Evolutionary conservation across 352 stramenopile species (phyloP).

Genomic region (Pythium biforme): DNA sequence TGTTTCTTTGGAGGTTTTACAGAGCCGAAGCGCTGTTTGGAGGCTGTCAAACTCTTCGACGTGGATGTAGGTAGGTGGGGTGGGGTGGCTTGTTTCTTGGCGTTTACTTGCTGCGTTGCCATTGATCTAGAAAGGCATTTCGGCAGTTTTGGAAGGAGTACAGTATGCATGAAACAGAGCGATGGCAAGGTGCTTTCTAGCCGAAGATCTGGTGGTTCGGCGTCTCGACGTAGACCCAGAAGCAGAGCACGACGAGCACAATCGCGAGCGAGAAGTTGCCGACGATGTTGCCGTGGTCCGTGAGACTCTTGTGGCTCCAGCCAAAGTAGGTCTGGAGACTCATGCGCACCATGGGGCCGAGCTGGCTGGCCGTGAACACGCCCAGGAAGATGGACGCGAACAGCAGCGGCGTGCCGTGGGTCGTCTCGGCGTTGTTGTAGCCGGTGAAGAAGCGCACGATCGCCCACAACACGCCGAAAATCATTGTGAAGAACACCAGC

Average conservation of each 20-base stretch:
- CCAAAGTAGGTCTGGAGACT: constrained; percentile 88
- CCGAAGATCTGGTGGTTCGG: constrained; percentile 49
- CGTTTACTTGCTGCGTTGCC: neutral
- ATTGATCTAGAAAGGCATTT: constrained; percentile 1
- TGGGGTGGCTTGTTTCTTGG: neutral
- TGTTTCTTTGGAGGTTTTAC: too few species aligned
- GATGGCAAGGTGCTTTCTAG: constrained; percentile 15
- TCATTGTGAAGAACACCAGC: constrained; percentile 66
- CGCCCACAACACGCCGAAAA: constrained; percentile 67
- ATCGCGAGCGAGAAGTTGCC: constrained; percentile 69
- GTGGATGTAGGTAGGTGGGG: too few species aligned
- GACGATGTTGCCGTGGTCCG: constrained; percentile 82
- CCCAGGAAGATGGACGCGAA: constrained; percentile 79
- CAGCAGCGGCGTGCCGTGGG: constrained; percentile 68
- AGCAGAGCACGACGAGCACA: constrained; percentile 70
- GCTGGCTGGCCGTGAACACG: constrained; percentile 74
- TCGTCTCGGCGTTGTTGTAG: constrained; percentile 74
- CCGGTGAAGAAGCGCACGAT: constrained; percentile 76
- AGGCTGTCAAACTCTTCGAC: too few species aligned
- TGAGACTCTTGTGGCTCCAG: constrained; percentile 84
- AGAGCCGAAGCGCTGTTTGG: too few species aligned
- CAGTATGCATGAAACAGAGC: neutral
- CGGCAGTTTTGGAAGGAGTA: neutral
- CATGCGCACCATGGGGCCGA: constrained; percentile 78
- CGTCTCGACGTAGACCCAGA: constrained; percentile 82